phyloP scores from a whole-genome alignment of 371 early-diverging fungal species.

The Entomophthora muscae region DNA sequence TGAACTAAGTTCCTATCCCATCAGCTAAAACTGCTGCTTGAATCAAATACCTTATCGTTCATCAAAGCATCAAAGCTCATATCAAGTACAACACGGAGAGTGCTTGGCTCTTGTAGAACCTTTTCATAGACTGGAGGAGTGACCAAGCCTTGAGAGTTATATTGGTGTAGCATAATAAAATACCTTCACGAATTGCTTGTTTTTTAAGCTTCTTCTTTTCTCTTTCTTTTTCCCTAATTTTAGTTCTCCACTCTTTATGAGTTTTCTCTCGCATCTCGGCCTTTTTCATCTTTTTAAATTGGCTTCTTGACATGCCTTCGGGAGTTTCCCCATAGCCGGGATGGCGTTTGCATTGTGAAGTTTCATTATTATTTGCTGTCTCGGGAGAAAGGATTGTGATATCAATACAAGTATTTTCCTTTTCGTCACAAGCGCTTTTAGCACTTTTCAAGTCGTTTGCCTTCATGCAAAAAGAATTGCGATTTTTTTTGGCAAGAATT shows the following conservation, averaged over 20 bases:
- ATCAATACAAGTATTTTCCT: too few species aligned
- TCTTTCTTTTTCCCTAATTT: background rate
- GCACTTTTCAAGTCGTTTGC: too few species aligned
- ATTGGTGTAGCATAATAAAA: too few species aligned
- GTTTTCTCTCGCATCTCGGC: conserved; percentile 11
- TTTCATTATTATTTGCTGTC: conserved; percentile 12
- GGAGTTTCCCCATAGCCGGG: conserved; percentile 15
- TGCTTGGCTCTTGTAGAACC: background rate
- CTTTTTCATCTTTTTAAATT: conserved; percentile 1
- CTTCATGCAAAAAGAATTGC: too few species aligned
- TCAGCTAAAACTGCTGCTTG: background rate
- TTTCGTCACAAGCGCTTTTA: too few species aligned
- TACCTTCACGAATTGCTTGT: background rate
- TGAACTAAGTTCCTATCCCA: background rate
- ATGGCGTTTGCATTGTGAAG: conserved; percentile 23
- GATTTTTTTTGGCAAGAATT: too few species aligned
- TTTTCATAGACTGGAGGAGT: background rate
- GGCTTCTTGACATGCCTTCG: conserved; percentile 1
- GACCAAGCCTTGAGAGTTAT: background rate
- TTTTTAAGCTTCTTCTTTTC: background rate
- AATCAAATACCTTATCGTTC: conserved; percentile 34
- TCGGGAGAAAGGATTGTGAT: background rate
- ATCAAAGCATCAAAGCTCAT: conserved; percentile 60
- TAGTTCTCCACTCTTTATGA: conserved; percentile 11
- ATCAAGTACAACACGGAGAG: conserved; percentile 42